These are phyloP conservation scores for Barnettozyma pratensis DNA, from an alignment of 805 yeast genomes.

Conservation along the genomic window DNA sequence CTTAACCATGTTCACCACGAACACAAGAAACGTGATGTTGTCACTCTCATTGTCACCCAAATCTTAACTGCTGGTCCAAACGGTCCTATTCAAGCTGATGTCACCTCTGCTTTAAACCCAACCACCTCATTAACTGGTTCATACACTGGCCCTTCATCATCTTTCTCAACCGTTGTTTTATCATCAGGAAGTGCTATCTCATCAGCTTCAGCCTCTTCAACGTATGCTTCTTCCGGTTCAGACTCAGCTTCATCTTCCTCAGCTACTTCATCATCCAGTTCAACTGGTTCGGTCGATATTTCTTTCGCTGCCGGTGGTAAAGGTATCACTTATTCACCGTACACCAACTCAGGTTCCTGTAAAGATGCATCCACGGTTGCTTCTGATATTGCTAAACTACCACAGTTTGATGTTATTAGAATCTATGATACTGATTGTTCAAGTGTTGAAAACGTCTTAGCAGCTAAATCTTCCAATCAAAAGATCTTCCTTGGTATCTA, in stretches of 20 bases:
- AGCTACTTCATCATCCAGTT: conserved; percentile 28
- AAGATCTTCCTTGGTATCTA: conserved; percentile 55
- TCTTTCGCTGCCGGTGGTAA: conserved; percentile 35
- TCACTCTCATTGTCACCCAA: conserved; percentile 32
- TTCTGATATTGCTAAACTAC: conserved; percentile 40
- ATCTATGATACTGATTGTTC: conserved; percentile 61
- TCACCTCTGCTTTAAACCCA: conserved; percentile 9
- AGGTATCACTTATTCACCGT: conserved; percentile 67
- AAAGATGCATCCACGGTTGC: conserved; percentile 43
- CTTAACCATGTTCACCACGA: conserved; percentile 40
- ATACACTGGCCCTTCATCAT: conserved; percentile 11
- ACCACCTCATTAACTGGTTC: background rate
- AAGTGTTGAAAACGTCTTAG: conserved; percentile 47
- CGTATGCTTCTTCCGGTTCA: conserved; percentile 14
- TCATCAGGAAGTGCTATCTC: conserved; percentile 6
- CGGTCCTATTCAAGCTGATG: background rate
- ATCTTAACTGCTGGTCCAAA: conserved; percentile 15
- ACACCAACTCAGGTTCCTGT: conserved; percentile 49
- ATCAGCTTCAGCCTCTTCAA: conserved; percentile 11
- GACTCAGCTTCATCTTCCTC: conserved; percentile 22
- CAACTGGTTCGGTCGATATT: conserved; percentile 22
- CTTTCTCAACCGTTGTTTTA: background rate
- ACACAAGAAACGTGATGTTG: conserved; percentile 38
- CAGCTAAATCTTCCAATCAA: conserved; percentile 42
- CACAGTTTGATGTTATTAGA: conserved; percentile 47